Percentiles rank a stretch among this genome's conserved stretches.
These are phyloP conservation scores for Vigna trinervia DNA, from an alignment of 306 rosid genomes.

Conservation along the genomic window DNA sequence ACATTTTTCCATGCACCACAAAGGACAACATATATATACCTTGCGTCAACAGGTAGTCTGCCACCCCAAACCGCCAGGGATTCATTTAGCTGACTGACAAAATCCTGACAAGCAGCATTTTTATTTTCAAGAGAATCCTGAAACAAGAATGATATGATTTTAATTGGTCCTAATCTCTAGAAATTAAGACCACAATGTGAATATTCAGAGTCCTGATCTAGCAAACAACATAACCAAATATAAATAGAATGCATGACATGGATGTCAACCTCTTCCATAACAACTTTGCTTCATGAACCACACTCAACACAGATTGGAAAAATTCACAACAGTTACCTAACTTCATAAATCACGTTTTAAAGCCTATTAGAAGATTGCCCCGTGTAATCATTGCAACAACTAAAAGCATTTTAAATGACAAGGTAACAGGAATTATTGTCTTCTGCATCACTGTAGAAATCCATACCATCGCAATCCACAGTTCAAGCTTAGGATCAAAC, in stretches of 20 bases:
- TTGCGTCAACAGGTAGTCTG: slow-evolving; percentile 77
- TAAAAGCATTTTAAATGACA: slow-evolving; percentile 2
- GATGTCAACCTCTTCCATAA: slow-evolving; percentile 28
- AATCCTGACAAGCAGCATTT: slow-evolving; percentile 68
- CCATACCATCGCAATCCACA: slow-evolving; percentile 11
- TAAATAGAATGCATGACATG: slow-evolving; percentile 20
- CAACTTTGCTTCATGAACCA: slow-evolving; percentile 25
- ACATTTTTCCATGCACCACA: slow-evolving; percentile 15
- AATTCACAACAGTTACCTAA: background rate
- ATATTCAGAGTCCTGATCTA: slow-evolving; percentile 33
- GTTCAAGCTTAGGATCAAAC: slow-evolving; percentile 33
- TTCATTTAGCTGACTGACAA: slow-evolving; percentile 73
- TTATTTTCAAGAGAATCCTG: slow-evolving; percentile 87
- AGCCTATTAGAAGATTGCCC: slow-evolving; percentile 33
- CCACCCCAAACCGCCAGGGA: slow-evolving; percentile 87
- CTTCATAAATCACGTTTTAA: slow-evolving; percentile 8
- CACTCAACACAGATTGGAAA: background rate
- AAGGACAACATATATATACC: slow-evolving; percentile 65
- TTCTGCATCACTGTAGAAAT: slow-evolving; percentile 15
- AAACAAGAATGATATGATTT: slow-evolving; percentile 39
- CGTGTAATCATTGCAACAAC: background rate
- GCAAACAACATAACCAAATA: slow-evolving; percentile 26
- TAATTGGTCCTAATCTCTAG: slow-evolving; percentile 14
- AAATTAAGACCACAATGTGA: slow-evolving; percentile 23
- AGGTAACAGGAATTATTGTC: slow-evolving; percentile 22